Evolutionary conservation across 306 rosid species (phyloP), one percentile per base, ranked within the genome.

Genomic region (Echinosophora koreensis): DNA sequence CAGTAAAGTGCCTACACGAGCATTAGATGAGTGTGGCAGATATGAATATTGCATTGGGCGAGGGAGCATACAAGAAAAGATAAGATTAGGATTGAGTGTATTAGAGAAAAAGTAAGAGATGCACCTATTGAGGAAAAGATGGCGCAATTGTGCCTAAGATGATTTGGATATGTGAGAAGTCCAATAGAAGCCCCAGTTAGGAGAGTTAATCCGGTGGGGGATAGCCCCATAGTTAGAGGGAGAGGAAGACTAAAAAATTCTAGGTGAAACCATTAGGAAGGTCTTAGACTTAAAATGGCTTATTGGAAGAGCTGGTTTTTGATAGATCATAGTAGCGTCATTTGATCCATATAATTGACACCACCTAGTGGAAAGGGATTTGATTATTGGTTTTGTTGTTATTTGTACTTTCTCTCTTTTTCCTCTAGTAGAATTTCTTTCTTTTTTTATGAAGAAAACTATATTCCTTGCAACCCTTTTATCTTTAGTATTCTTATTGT

Each of bases 391-490:
- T 44, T 41, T 11, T 44, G 50, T 44, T 44, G 50, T 46, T 27
- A 39, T 62, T 54, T 66, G 67, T 55, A 17, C 50, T 55, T 66
- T n/a, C 64, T 49, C 60, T 16, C 8, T 41, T 16, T 27, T 35
- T 22, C 49, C 35, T 57, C 28, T 34, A 12, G 55, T 70, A 55
- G 22, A 4, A 5, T 69, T 61, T 66, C 2, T 30, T 52, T 30
- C 2, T 41, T 52, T 30, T 61, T 42, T 8, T n/a, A 22, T 18
- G 4, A 16, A 8, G n/a, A 38, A 64, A 64, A 39, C n/a, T 74
- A 13, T n/a, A 12, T 44, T 72, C 34, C 37, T 68, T 63, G 67
- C 50, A 64, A 56, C 67, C 13, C 73, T 37, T 80, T 61, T 50
- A 37, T 66, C 69, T 69, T 71, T 27, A 72, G 58, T 50, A 35